phyloP scores from a whole-genome alignment of 1,284 basidiomycete genomes.

The Malassezia pachydermatis region DNA sequence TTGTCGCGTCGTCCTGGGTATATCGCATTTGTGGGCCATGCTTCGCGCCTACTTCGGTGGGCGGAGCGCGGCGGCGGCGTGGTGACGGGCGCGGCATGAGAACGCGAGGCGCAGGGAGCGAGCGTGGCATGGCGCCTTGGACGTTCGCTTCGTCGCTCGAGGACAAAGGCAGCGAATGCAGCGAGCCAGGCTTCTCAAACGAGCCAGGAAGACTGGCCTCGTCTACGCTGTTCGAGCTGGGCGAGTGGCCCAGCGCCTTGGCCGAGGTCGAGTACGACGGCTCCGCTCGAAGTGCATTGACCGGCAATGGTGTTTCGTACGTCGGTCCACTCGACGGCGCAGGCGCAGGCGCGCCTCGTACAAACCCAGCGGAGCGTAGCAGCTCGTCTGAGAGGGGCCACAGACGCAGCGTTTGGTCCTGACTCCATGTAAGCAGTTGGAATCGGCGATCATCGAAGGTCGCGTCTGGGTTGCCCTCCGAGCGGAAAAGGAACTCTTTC shows the following conservation, averaged over 20 bases:
- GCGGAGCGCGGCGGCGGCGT: background rate
- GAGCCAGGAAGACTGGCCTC: background rate
- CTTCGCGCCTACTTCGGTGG: background rate
- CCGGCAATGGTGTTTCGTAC: background rate
- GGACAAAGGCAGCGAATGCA: background rate
- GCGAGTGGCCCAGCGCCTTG: background rate
- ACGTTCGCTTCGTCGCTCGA: background rate
- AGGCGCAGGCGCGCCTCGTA: slow-evolving; percentile 7
- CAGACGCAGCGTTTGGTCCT: slow-evolving; percentile 80
- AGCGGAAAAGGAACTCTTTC: slow-evolving; percentile 95
- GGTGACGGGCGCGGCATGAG: background rate
- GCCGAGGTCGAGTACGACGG: background rate
- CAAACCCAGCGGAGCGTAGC: slow-evolving; percentile 2
- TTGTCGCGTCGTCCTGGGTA: slow-evolving; percentile 1
- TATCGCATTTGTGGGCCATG: slow-evolving; percentile 14
- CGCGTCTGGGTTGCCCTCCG: slow-evolving; percentile 52
- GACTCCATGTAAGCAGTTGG: slow-evolving; percentile 82
- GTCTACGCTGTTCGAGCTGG: too few species aligned
- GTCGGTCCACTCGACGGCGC: background rate
- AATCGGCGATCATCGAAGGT: slow-evolving; percentile 37
- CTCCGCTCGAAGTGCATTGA: background rate
- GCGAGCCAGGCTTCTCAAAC: background rate
- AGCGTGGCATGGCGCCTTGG: background rate
- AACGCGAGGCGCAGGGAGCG: background rate
- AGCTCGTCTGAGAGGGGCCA: slow-evolving; percentile 57